Conservation (phyloP, 345 rosid species). For the Euphorbia pulcherrima region DNA sequence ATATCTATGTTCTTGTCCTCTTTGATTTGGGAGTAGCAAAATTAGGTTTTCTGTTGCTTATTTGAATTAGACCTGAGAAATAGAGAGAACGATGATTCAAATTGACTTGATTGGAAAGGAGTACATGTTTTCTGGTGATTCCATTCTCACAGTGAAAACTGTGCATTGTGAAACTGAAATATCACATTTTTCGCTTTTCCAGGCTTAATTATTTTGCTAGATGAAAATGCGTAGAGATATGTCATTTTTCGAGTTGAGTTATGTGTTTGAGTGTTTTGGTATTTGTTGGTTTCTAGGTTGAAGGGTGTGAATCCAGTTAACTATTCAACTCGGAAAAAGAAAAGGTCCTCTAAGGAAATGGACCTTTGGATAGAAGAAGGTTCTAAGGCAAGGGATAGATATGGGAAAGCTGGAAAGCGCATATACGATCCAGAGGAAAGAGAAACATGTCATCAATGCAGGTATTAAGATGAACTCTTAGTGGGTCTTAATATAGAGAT, state of each 20-base stretch:
- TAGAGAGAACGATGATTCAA: neutral
- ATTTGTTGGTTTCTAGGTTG: conserved; percentile 18
- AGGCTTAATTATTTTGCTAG: neutral
- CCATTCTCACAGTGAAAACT: neutral
- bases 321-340: conserved; percentile 15
- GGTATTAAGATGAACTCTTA: conserved; percentile 16
- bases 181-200: neutral
- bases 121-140: no score
- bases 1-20: neutral
- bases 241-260: neutral
- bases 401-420: conserved; percentile 26
- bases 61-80: neutral
- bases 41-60: neutral
- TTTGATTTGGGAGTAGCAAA: neutral
- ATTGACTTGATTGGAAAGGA: neutral
- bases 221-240: neutral
- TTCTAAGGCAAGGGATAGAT: conserved; percentile 30
- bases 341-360: neutral
- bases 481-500: neutral
- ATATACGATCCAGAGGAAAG: conserved; percentile 26
- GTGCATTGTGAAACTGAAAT: neutral
- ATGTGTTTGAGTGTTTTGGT: neutral
- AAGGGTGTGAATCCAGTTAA: conserved; percentile 22
- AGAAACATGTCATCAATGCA: conserved; percentile 42
- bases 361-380: conserved; percentile 23